Percentiles rank a stretch among this genome's conserved stretches.
phyloP scores from a whole-genome alignment of 202 grass and related monocot species.

The Hordeum pubiflorum region DNA sequence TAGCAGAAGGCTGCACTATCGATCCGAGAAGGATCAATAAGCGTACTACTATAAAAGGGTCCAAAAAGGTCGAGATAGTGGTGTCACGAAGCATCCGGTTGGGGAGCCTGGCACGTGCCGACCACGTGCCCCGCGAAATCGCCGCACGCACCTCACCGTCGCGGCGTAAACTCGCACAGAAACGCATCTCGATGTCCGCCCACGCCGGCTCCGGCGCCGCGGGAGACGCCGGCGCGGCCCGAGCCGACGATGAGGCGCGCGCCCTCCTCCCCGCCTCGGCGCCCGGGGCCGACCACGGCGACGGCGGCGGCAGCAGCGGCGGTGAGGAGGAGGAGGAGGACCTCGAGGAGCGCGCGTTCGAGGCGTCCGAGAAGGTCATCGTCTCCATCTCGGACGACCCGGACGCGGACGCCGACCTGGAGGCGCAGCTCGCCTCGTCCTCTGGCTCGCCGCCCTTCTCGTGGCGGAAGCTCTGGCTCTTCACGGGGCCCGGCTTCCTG shows the following conservation, averaged over 20 bases:
- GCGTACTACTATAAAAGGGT: not conserved
- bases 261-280: conserved; percentile 28
- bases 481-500: conserved; percentile 71
- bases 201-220: conserved; percentile 15
- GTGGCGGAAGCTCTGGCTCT: conserved; percentile 83
- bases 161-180: not conserved
- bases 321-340: conserved; percentile 26
- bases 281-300: not conserved
- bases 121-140: conserved; percentile 6
- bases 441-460: conserved; percentile 47
- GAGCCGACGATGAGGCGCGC: conserved; percentile 28
- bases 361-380: conserved; percentile 59
- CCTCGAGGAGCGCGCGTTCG: conserved; percentile 66
- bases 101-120: not conserved
- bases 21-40: not conserved
- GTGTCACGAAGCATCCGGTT: not conserved
- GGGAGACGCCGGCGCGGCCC: not conserved
- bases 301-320: not conserved
- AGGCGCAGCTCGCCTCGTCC: not conserved
- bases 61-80: not conserved
- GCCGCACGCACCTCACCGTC: conserved; percentile 1
- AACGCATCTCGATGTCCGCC: conserved; percentile 41
- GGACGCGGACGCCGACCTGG: conserved; percentile 3
- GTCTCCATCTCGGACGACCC: conserved; percentile 39
- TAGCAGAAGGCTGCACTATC: not conserved